Evolutionary conservation across 148 eudicot species (phyloP).

Genomic region (Vaccinium myrtillus): DNA sequence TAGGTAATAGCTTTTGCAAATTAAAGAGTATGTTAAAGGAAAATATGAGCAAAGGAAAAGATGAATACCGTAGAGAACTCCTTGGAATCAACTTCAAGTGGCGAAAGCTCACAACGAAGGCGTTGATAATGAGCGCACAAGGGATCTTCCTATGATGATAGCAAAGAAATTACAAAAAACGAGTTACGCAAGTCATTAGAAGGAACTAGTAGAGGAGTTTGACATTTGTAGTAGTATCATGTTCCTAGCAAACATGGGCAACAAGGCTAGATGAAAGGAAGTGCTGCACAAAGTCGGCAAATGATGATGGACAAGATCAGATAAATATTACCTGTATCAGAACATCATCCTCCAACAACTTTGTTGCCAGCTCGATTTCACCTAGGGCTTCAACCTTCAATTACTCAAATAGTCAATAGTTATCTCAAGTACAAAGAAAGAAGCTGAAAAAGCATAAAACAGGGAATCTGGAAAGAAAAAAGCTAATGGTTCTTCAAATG

Average conservation of each 20-base stretch:
- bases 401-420: conserved; percentile 13
- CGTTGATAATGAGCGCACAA: conserved; percentile 73
- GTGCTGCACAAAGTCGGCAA: neutral
- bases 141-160: conserved; percentile 68
- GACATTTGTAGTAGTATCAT: neutral
- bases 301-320: neutral
- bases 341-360: conserved; percentile 63
- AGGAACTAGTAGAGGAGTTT: conserved; percentile 7
- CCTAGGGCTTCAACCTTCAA: conserved; percentile 93
- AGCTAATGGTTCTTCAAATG: no score
- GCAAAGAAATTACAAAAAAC: conserved; percentile 3
- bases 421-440: neutral
- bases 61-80: conserved; percentile 71
- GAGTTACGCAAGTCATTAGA: neutral
- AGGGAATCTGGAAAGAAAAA: neutral
- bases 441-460: neutral
- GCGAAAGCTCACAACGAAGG: conserved; percentile 66
- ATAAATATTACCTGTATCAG: conserved; percentile 46
- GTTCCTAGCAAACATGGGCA: neutral
- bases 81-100: conserved; percentile 68
- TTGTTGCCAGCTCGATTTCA: conserved; percentile 91
- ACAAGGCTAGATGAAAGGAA: neutral
- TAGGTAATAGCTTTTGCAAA: neutral
- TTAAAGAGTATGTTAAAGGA: conserved; percentile 13
- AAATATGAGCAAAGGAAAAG: neutral